Conservation (phyloP, 306 rosid species). For the Fragaria iinumae region DNA sequence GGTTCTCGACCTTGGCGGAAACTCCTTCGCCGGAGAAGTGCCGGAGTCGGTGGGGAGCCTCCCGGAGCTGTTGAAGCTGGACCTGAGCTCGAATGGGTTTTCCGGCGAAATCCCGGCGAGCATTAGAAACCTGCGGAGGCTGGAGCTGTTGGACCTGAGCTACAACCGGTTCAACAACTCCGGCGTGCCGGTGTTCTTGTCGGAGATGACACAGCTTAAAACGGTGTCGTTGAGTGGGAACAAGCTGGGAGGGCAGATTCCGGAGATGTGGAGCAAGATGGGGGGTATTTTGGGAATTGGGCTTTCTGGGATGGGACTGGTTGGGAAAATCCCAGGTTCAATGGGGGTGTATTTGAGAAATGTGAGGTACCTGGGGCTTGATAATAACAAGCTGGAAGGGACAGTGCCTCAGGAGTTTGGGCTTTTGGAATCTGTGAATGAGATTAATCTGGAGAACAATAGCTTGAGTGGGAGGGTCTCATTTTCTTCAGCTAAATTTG, state of each 20-base stretch:
- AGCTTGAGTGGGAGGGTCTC: constrained; percentile 60
- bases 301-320: constrained; percentile 58
- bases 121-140: constrained; percentile 29
- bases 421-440: constrained; percentile 42
- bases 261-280: constrained; percentile 63
- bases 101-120: constrained; percentile 58
- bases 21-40: constrained; percentile 36
- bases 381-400: constrained; percentile 70
- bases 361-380: constrained; percentile 64
- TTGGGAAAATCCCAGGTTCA: constrained; percentile 63
- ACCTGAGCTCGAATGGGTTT: constrained; percentile 52
- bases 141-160: constrained; percentile 75
- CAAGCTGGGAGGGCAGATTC: constrained; percentile 64
- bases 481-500: constrained; percentile 35
- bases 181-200: constrained; percentile 59
- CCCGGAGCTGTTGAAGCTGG: constrained; percentile 61
- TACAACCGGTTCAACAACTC: constrained; percentile 55
- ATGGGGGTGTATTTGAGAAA: constrained; percentile 62
- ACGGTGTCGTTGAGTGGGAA: constrained; percentile 76
- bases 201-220: constrained; percentile 45
- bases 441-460: constrained; percentile 81
- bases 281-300: constrained; percentile 51
- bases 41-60: constrained; percentile 47
- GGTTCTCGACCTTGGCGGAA: constrained; percentile 64
- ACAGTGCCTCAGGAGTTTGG: constrained; percentile 61